These are phyloP conservation scores for Yamadazyma jaroonii DNA, from an alignment of 1,139 yeast species.

Conservation along the genomic window DNA sequence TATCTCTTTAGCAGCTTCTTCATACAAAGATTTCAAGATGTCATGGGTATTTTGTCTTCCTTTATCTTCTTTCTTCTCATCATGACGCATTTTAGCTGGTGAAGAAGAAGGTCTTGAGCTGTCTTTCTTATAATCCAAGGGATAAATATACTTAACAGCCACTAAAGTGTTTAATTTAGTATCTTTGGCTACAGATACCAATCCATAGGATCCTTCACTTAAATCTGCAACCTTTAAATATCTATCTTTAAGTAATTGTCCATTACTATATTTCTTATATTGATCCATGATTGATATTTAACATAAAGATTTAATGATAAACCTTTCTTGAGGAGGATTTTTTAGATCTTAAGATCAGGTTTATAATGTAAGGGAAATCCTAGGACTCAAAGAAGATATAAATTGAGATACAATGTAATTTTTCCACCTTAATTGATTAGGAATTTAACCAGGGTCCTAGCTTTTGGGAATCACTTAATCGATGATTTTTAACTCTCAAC, in stretches of 20 bases:
- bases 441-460: too few relatives aligned
- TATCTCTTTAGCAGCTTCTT: conserved; percentile 80
- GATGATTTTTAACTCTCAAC: background rate
- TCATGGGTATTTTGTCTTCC: conserved; percentile 17
- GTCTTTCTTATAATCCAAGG: conserved; percentile 37
- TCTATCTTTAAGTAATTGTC: conserved; percentile 58
- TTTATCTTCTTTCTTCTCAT: conserved; percentile 14
- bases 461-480: too few relatives aligned
- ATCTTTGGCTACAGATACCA: conserved; percentile 85
- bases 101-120: conserved; percentile 33
- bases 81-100: conserved; percentile 32
- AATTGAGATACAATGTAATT: too few relatives aligned
- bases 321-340: too few relatives aligned
- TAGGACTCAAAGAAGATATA: too few relatives aligned
- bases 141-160: conserved; percentile 80
- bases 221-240: conserved; percentile 74
- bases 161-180: conserved; percentile 51
- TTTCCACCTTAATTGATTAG: too few relatives aligned
- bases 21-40: conserved; percentile 36
- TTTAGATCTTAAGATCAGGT: too few relatives aligned
- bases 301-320: too few relatives aligned
- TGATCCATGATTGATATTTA: conserved; percentile 31
- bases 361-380: too few relatives aligned
- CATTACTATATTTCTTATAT: conserved; percentile 56
- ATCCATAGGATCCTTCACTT: conserved; percentile 92